These are phyloP conservation scores for Plectosphaerella plurivora DNA, from an alignment of 2,329 filamentous ascomycete genomes.

Conservation along the genomic window DNA sequence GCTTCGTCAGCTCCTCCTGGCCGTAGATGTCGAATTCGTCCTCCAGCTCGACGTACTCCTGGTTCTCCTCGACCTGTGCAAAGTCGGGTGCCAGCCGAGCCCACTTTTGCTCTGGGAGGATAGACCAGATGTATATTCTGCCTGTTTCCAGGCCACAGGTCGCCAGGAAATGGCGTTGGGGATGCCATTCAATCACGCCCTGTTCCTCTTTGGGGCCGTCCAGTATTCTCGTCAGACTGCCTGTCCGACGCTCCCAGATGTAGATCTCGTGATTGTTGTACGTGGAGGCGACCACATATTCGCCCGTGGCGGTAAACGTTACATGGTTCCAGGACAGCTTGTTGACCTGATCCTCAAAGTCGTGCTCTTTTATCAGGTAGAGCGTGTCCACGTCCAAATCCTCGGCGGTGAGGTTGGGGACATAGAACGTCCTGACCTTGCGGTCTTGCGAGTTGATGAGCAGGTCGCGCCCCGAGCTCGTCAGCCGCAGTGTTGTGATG, in stretches of 20 bases:
- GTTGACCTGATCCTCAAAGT: constrained; percentile 97
- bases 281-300: constrained; percentile 94
- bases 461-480: constrained; percentile 77
- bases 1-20: constrained; percentile 88
- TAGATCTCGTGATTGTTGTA: constrained; percentile 99
- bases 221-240: constrained; percentile 91
- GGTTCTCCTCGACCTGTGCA: constrained; percentile 95
- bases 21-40: constrained; percentile 98
- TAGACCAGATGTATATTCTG: constrained; percentile 92
- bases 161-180: constrained; percentile 77
- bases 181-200: constrained; percentile 96
- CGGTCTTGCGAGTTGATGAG: constrained; percentile 92
- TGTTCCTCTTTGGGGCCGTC: constrained; percentile 97
- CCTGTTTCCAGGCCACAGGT: constrained; percentile 92
- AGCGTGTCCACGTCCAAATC: constrained; percentile 81
- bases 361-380: constrained; percentile 89
- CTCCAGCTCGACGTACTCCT: constrained; percentile 91
- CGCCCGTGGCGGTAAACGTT: constrained; percentile 87
- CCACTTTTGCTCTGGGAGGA: constrained; percentile 93
- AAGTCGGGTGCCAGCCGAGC: constrained; percentile 96
- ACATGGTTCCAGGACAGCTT: constrained; percentile 95
- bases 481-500: constrained; percentile 82
- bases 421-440: constrained; percentile 86
- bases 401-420: constrained; percentile 69
- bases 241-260: constrained; percentile 93